Conservation (phyloP, 2,329 filamentous ascomycete species). For the Aureobasidium musti region DNA sequence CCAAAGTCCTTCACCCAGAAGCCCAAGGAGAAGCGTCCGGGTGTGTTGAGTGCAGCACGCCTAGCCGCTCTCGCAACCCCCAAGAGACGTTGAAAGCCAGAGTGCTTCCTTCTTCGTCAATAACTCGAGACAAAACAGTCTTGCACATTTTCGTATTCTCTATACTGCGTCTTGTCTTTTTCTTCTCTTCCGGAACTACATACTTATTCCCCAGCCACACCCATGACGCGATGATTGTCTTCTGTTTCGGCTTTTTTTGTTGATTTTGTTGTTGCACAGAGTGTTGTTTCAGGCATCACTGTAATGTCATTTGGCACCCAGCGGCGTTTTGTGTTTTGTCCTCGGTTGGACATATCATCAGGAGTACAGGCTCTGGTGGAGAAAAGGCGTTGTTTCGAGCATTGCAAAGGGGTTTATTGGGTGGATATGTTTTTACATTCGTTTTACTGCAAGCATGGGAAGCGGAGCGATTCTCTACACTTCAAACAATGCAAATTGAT, state of each 20-base stretch:
- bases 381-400: slow-evolving; percentile 30
- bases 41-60: slow-evolving; percentile 29
- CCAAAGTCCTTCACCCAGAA: slow-evolving; percentile 39
- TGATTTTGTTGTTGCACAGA: slow-evolving; percentile 38
- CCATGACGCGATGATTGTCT: background rate
- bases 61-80: slow-evolving; percentile 29
- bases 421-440: background rate
- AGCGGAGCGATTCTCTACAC: background rate
- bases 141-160: slow-evolving; percentile 6
- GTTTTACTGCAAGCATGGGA: background rate
- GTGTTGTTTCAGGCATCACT: slow-evolving; percentile 35
- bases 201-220: slow-evolving; percentile 13
- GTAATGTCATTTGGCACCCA: background rate
- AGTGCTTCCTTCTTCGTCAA: background rate
- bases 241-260: background rate
- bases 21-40: slow-evolving; percentile 33
- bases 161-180: background rate
- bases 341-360: background rate
- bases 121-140: background rate
- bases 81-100: slow-evolving; percentile 21
- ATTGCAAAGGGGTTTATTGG: background rate
- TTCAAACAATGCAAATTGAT: background rate
- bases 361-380: slow-evolving; percentile 32
- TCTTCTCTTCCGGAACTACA: slow-evolving; percentile 7
- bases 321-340: slow-evolving; percentile 24